Conservation (phyloP, 1,139 yeast species). For the Candida tetrigidarum region DNA sequence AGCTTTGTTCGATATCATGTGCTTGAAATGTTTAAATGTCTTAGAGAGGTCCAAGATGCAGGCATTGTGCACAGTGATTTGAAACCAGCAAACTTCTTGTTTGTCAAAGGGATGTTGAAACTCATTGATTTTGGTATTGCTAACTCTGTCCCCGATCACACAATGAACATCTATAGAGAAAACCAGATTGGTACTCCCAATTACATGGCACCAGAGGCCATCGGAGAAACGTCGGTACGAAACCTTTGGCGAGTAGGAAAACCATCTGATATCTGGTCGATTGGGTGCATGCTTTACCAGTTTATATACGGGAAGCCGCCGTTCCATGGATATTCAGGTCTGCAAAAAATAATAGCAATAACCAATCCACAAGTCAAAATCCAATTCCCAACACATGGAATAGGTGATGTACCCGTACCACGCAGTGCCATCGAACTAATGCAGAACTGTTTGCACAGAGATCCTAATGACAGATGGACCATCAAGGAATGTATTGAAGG, state of each 20-base stretch:
- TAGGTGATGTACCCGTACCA: slow-evolving; percentile 70
- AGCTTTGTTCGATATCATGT: slow-evolving; percentile 85
- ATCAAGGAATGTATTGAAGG: slow-evolving; percentile 59
- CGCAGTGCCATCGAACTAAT: slow-evolving; percentile 72
- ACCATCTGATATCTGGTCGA: slow-evolving; percentile 98
- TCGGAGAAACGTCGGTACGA: slow-evolving; percentile 56
- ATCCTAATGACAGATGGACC: slow-evolving; percentile 72
- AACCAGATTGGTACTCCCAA: slow-evolving; percentile 95
- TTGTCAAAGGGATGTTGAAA: slow-evolving; percentile 83
- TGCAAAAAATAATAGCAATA: slow-evolving; percentile 81
- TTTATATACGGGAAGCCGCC: slow-evolving; percentile 96
- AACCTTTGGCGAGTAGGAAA: slow-evolving; percentile 88
- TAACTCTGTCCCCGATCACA: slow-evolving; percentile 90
- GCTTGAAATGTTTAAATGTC: slow-evolving; percentile 80
- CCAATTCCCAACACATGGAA: slow-evolving; percentile 64
- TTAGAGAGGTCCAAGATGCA: slow-evolving; percentile 82
- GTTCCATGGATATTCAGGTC: slow-evolving; percentile 79
- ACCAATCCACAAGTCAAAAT: slow-evolving; percentile 85
- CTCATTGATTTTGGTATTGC: slow-evolving; percentile 97
- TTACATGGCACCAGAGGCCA: slow-evolving; percentile 98
- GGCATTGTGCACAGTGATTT: slow-evolving; percentile 94
- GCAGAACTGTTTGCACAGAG: slow-evolving; percentile 71
- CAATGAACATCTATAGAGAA: slow-evolving; percentile 87
- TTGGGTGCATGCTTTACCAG: slow-evolving; percentile 95
- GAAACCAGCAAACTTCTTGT: slow-evolving; percentile 93